Evolutionary conservation across 805 yeast genomes (phyloP).

Genomic region (Teunomyces stri): DNA sequence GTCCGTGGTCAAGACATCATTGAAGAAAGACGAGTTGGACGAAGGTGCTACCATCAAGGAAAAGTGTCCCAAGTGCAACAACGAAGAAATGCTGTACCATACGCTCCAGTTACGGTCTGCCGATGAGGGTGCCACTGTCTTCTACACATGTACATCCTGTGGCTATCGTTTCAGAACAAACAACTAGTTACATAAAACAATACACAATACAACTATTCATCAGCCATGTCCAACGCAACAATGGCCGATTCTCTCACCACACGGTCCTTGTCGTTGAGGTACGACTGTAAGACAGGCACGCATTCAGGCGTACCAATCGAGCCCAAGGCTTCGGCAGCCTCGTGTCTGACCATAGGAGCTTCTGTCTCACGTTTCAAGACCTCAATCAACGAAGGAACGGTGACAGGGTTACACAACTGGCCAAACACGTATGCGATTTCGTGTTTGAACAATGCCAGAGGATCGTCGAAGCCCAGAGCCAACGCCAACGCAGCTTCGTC

Average conservation of each 20-base stretch:
- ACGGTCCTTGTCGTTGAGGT: slow-evolving; percentile 74
- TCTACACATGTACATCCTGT: slow-evolving; percentile 93
- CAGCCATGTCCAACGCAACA: slow-evolving; percentile 92
- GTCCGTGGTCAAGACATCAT: slow-evolving; percentile 85
- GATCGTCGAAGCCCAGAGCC: slow-evolving; percentile 85
- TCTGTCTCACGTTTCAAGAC: slow-evolving; percentile 74
- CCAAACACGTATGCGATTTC: slow-evolving; percentile 99
- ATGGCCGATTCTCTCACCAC: slow-evolving; percentile 97
- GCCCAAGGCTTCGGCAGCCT: slow-evolving; percentile 98
- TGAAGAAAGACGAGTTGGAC: slow-evolving; percentile 73
- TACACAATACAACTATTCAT: slow-evolving; percentile 59
- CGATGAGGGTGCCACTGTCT: slow-evolving; percentile 99
- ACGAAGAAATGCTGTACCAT: slow-evolving; percentile 97
- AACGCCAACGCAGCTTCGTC: slow-evolving; percentile 91
- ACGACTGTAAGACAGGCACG: slow-evolving; percentile 77
- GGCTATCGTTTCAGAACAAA: slow-evolving; percentile 93
- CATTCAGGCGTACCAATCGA: slow-evolving; percentile 96
- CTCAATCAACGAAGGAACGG: slow-evolving; percentile 83
- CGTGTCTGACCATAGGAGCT: slow-evolving; percentile 99
- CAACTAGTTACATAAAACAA: slow-evolving; percentile 43
- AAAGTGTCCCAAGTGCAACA: slow-evolving; percentile 97
- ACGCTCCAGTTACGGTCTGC: slow-evolving; percentile 96
- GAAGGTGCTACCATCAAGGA: slow-evolving; percentile 98
- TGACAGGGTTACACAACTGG: slow-evolving; percentile 89
- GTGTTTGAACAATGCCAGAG: slow-evolving; percentile 92